Conservation (phyloP, 768 basidiomycete species). For the Lactifluus rugatus region DNA sequence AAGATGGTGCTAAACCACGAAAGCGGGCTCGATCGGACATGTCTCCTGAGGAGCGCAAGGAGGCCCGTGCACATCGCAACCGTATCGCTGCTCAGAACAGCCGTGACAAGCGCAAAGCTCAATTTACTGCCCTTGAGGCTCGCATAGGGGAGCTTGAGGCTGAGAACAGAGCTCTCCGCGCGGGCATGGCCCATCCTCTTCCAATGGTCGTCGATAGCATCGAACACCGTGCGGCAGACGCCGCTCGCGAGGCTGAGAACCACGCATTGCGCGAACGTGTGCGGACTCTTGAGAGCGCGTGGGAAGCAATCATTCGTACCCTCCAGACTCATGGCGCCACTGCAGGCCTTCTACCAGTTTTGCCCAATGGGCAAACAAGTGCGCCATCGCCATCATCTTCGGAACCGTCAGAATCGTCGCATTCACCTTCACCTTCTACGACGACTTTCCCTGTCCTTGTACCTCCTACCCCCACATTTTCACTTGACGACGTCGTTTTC, state of each 20-base stretch:
- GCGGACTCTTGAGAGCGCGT: slow-evolving; percentile 68
- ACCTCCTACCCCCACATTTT: slow-evolving; percentile 28
- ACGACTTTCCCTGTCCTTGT: slow-evolving; percentile 27
- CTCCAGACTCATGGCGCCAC: slow-evolving; percentile 59
- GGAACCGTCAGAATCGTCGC: slow-evolving; percentile 16
- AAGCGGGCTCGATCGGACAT: slow-evolving; percentile 62
- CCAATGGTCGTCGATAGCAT: slow-evolving; percentile 24
- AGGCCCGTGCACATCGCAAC: slow-evolving; percentile 85
- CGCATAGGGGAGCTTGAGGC: slow-evolving; percentile 85
- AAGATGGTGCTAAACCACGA: slow-evolving; percentile 39
- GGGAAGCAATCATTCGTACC: slow-evolving; percentile 72
- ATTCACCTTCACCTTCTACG: slow-evolving; percentile 26
- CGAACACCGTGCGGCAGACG: slow-evolving; percentile 31
- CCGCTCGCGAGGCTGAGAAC: slow-evolving; percentile 53
- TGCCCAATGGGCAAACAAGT: slow-evolving; percentile 18
- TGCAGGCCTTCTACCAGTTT: slow-evolving; percentile 31
- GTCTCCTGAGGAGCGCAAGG: slow-evolving; percentile 69
- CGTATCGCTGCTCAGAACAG: slow-evolving; percentile 91
- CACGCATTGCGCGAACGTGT: slow-evolving; percentile 67
- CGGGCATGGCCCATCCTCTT: slow-evolving; percentile 32
- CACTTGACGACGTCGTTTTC: slow-evolving; percentile 26
- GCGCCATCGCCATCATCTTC: slow-evolving; percentile 14
- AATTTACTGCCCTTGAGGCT: slow-evolving; percentile 83
- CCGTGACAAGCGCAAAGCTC: slow-evolving; percentile 81
- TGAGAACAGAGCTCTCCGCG: slow-evolving; percentile 69